Conservation (phyloP, 1,284 basidiomycete genomes). For the Leccinum ponderosum region DNA sequence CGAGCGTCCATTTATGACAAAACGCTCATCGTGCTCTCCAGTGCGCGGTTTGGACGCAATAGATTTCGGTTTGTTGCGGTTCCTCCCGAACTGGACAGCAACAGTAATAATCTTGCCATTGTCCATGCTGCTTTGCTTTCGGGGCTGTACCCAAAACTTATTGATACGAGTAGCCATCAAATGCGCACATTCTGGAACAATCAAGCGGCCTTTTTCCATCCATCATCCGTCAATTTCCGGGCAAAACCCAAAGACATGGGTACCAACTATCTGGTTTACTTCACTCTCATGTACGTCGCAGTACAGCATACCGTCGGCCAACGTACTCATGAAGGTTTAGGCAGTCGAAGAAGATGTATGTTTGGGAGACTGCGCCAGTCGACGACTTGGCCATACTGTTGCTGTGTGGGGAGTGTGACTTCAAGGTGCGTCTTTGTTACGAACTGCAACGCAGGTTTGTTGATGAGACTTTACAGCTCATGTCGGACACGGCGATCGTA, state of each 20-base stretch:
- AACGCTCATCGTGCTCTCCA: conserved; percentile 32
- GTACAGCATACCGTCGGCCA: neutral
- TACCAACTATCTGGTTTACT: conserved; percentile 79
- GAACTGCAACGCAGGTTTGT: neutral
- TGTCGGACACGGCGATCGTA: conserved; percentile 71
- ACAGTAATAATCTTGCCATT: conserved; percentile 65
- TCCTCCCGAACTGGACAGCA: conserved; percentile 72
- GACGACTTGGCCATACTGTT: conserved; percentile 84
- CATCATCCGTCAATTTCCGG: conserved; percentile 88
- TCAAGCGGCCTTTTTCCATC: conserved; percentile 84
- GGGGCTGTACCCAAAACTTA: conserved; percentile 85
- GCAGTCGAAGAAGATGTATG: conserved; percentile 92
- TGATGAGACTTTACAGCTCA: conserved; percentile 48
- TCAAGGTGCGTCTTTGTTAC: conserved; percentile 59
- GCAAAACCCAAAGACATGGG: conserved; percentile 70
- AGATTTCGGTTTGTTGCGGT: conserved; percentile 76
- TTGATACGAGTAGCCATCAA: conserved; percentile 22
- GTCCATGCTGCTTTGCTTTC: conserved; percentile 85
- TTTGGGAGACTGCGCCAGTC: conserved; percentile 94
- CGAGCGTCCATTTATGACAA: neutral
- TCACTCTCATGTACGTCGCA: conserved; percentile 80
- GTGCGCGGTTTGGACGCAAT: conserved; percentile 75
- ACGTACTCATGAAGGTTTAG: conserved; percentile 40
- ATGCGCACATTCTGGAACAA: conserved; percentile 90
- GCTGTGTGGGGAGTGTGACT: conserved; percentile 91